phyloP scores from a whole-genome alignment of 352 stramenopile genomes.

The Pythium periplocum region DNA sequence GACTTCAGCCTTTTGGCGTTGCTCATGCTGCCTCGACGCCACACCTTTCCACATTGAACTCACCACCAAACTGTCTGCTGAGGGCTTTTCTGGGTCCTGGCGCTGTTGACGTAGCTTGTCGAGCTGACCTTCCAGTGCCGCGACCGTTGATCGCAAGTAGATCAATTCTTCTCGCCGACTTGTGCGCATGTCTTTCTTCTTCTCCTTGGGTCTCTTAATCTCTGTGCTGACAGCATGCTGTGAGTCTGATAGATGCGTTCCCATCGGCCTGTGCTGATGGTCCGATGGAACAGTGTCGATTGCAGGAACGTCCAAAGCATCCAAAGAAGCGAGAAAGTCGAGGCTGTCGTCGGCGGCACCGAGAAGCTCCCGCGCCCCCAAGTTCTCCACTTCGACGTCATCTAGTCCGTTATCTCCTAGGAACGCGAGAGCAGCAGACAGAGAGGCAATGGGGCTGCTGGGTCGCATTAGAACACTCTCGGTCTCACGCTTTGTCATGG shows the following conservation, averaged over 20 bases:
- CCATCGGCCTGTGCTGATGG: background rate
- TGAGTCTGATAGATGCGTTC: background rate
- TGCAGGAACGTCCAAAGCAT: too few species aligned
- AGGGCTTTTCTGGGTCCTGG: background rate
- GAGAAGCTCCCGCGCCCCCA: too few species aligned
- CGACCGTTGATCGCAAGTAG: constrained; percentile 7
- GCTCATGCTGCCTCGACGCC: constrained; percentile 10
- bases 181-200: background rate
- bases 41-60: constrained; percentile 5
- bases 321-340: too few species aligned
- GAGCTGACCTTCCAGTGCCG: constrained; percentile 3
- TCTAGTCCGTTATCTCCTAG: too few species aligned
- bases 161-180: constrained; percentile 10
- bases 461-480: too few species aligned
- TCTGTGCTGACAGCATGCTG: background rate
- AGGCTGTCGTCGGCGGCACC: too few species aligned
- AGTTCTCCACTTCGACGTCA: too few species aligned
- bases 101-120: background rate
- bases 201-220: background rate
- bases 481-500: too few species aligned
- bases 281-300: too few species aligned
- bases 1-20: constrained; percentile 10
- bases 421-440: too few species aligned
- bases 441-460: too few species aligned
- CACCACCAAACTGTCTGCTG: background rate